These are phyloP conservation scores for Creolimax fragrantissima DNA, from an alignment of 78 protist genomes.

Conservation along the genomic window DNA sequence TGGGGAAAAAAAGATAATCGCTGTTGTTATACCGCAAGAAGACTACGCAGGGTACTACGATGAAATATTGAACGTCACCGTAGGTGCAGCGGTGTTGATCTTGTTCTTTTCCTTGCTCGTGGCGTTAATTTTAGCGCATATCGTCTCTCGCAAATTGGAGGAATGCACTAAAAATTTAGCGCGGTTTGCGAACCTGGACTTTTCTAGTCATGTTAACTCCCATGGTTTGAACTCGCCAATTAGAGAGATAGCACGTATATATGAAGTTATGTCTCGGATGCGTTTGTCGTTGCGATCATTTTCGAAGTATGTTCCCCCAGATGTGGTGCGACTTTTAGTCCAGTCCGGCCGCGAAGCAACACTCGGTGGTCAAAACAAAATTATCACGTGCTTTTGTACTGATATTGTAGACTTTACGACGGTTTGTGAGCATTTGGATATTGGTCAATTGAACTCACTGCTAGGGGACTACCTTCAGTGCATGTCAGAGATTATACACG, in stretches of 20 bases:
- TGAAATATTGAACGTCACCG: no score
- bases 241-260: not conserved
- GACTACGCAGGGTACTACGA: no score
- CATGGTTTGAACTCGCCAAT: not conserved
- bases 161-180: not conserved
- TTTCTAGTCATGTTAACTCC: not conserved
- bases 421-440: no score
- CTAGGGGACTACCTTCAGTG: constrained; percentile 3
- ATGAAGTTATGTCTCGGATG: no score
- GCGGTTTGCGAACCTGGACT: not conserved
- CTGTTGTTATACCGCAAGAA: no score
- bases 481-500: not conserved
- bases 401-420: no score
- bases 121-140: not conserved
- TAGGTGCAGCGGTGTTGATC: no score
- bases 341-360: not conserved
- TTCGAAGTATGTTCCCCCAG: constrained; percentile 1
- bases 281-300: not conserved
- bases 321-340: not conserved
- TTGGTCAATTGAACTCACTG: no score
- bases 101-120: no score
- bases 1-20: no score
- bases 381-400: no score
- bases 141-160: not conserved
- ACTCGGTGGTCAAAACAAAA: not conserved